These are phyloP conservation scores for Coniochaeta ligniaria DNA, from an alignment of 2,329 filamentous ascomycete species.

Conservation along the genomic window DNA sequence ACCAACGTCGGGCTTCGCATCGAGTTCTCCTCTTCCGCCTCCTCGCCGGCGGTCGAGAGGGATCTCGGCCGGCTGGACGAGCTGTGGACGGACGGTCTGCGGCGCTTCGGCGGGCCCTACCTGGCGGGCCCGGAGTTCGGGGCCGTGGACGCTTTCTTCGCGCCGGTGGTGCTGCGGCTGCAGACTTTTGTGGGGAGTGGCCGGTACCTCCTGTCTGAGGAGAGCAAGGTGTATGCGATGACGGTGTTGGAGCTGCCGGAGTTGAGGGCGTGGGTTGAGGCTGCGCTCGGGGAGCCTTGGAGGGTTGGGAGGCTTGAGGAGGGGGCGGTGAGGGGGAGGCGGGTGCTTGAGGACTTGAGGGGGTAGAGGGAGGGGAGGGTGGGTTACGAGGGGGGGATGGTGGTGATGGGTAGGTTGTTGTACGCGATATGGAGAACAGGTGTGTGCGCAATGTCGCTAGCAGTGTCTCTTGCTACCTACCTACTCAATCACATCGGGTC, in stretches of 20 bases:
- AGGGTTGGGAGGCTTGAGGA: slow-evolving; percentile 28
- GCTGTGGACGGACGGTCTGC: slow-evolving; percentile 29
- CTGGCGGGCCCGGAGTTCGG: slow-evolving; percentile 29
- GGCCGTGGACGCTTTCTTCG: slow-evolving; percentile 32
- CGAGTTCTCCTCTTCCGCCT: slow-evolving; percentile 7
- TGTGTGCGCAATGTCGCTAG: too few species aligned
- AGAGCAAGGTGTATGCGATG: slow-evolving; percentile 24
- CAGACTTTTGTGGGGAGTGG: slow-evolving; percentile 26
- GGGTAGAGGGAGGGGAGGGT: slow-evolving; percentile 11
- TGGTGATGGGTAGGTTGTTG: too few species aligned
- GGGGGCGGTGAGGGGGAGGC: slow-evolving; percentile 25
- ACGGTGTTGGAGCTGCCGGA: slow-evolving; percentile 24
- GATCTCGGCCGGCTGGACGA: slow-evolving; percentile 25
- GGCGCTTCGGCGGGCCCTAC: slow-evolving; percentile 32
- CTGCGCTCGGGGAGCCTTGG: slow-evolving; percentile 27
- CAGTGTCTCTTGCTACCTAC: too few species aligned
- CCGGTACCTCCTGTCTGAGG: slow-evolving; percentile 16
- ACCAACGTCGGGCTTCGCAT: slow-evolving; percentile 34
- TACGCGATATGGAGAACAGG: too few species aligned
- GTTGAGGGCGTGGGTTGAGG: slow-evolving; percentile 29
- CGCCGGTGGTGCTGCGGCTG: slow-evolving; percentile 30
- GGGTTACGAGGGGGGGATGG: neutral
- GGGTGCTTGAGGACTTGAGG: slow-evolving; percentile 18
- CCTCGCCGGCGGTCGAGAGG: slow-evolving; percentile 18
- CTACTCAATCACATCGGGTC: too few species aligned